phyloP scores from a whole-genome alignment of 2,329 filamentous ascomycete species.

The Arthrobotrys entomopaga region DNA sequence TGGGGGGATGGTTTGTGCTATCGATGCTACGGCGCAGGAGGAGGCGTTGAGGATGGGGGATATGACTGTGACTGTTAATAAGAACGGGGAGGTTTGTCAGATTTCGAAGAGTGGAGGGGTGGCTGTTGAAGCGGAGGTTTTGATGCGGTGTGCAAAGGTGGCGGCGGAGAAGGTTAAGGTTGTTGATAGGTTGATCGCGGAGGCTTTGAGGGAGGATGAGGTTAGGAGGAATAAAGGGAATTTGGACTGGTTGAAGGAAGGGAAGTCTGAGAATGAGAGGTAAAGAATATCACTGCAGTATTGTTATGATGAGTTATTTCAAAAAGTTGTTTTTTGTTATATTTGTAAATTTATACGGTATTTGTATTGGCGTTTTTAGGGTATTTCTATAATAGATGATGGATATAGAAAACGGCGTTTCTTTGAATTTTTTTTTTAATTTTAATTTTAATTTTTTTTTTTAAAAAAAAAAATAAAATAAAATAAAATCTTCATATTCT shows the following conservation, averaged over 20 bases:
- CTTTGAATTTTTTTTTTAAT: neutral
- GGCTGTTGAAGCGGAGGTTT: conserved; percentile 78
- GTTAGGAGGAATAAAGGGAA: conserved; percentile 82
- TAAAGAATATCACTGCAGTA: conserved; percentile 60
- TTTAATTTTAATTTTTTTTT: no score
- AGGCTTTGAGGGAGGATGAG: conserved; percentile 78
- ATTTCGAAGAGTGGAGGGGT: conserved; percentile 88
- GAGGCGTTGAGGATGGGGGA: conserved; percentile 79
- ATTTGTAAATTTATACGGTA: no score
- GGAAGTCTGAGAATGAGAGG: conserved; percentile 85
- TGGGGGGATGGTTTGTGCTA: conserved; percentile 72
- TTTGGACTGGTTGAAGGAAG: conserved; percentile 74
- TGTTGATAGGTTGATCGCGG: conserved; percentile 77
- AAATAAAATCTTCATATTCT: no score
- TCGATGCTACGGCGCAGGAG: conserved; percentile 79
- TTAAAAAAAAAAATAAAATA: no score
- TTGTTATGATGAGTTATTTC: no score
- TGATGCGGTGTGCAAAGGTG: conserved; percentile 79
- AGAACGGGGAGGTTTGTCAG: conserved; percentile 88
- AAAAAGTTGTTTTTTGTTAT: conserved; percentile 7
- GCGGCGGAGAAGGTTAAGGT: conserved; percentile 84
- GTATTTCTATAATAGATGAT: conserved; percentile 2
- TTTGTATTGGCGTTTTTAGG: conserved; percentile 48
- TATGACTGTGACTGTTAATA: conserved; percentile 85
- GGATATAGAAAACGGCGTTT: conserved; percentile 29